Base-by-base conservation (phyloP, 2,329 filamentous ascomycete genomes). In the Sarocladium oryzae region DNA sequence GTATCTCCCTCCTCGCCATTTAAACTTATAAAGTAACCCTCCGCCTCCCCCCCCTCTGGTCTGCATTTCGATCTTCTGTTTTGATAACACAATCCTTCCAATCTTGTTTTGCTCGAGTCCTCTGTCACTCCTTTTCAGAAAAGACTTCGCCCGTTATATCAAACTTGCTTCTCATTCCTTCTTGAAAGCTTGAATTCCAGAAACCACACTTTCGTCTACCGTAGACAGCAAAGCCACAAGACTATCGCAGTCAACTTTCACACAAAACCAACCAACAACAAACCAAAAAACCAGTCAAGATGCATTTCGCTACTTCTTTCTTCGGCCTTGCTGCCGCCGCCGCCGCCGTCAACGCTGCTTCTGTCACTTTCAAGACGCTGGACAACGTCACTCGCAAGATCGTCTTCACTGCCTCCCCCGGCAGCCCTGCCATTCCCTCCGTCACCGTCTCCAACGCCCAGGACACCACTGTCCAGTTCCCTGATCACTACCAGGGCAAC, bases 291-390 rank as follows among this genome's bases (percentile, higher is more conserved):
- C 54, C 56, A 58, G 55, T 61, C 72, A 79, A 71, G 52, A 82
- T 82, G 78, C 74, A 74, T 61, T 80, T 80, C 71, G 57, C 69
- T 60, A 66, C 65, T 55, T 60, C 73, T 59, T 58, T 76, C 61
- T 64, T 73, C 57, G 65, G 69, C 57, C 56, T 75, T 54, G 63
- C 69, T 55, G 70, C 74, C 56, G 58, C 68, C 51, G 71, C 71
- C 53, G 64, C 70, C 54, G 57, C 71, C 49, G 72, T 64, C 59
- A 63, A 62, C 51, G 77, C 75, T 53, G 64, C 61, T 61, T 76
- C 74, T 65, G 66, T 85, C 60, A 79, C 76, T 57, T 83, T 85
- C 69, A 60, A 75, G 66, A 82, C 78, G 58, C 75, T 81, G 49
- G 82, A 85, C 63, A 58, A 65, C 53, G 68, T 66, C 30, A 62